Conservation (phyloP, 208 protist genomes). For the Crithidia brevicula region DNA sequence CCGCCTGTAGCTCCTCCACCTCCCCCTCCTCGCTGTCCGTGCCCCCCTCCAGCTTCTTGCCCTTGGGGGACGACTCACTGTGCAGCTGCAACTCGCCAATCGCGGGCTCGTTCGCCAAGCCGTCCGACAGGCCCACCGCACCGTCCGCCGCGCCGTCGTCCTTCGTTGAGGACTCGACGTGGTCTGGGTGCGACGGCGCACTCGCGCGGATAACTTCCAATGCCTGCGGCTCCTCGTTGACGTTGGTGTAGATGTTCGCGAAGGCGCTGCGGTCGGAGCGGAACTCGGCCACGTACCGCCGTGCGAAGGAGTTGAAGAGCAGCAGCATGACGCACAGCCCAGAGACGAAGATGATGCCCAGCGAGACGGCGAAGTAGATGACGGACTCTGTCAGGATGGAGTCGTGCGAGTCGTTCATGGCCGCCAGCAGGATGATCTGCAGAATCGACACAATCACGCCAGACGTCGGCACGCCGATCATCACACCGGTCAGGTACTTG, state of each 20-base stretch:
- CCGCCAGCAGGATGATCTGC: constrained; percentile 69
- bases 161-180: background rate
- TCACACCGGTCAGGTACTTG: constrained; percentile 53
- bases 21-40: constrained; percentile 11
- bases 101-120: constrained; percentile 9
- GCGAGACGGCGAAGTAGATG: constrained; percentile 70
- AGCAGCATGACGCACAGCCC: constrained; percentile 37
- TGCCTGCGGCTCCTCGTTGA: constrained; percentile 7
- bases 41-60: constrained; percentile 14
- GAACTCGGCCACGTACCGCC: constrained; percentile 62
- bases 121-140: background rate
- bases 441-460: constrained; percentile 55
- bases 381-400: constrained; percentile 44
- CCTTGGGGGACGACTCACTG: background rate
- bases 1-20: constrained; percentile 10
- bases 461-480: constrained; percentile 57
- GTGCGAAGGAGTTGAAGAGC: constrained; percentile 53
- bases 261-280: constrained; percentile 36
- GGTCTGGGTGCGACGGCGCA: background rate
- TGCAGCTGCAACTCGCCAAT: constrained; percentile 23
- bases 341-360: constrained; percentile 50
- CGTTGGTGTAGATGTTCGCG: constrained; percentile 34
- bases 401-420: constrained; percentile 49
- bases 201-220: constrained; percentile 4
- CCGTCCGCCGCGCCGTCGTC: background rate